Percentiles rank a stretch among this genome's conserved stretches.
These are phyloP conservation scores for Populus euphratica DNA, from an alignment of 345 rosid species.

Conservation along the genomic window DNA sequence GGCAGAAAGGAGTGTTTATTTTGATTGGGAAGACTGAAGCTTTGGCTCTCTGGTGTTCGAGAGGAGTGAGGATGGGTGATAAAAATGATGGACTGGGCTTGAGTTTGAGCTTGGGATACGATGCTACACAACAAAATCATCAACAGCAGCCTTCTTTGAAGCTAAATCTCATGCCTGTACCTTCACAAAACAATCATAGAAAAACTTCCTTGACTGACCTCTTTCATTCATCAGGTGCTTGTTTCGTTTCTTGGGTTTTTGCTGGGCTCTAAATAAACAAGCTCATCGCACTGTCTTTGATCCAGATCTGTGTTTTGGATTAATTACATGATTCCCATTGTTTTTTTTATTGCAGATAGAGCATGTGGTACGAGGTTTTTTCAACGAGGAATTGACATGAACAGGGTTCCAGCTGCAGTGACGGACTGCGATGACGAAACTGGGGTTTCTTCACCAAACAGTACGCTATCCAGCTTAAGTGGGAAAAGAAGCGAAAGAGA, in stretches of 20 bases:
- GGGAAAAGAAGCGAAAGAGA: conserved; percentile 77
- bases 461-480: conserved; percentile 70
- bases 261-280: neutral
- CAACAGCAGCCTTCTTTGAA: conserved; percentile 33
- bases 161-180: conserved; percentile 41
- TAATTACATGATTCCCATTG: neutral
- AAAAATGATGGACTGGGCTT: conserved; percentile 58
- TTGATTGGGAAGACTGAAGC: neutral
- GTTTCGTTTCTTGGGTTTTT: neutral
- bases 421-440: conserved; percentile 54
- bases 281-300: neutral
- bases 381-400: conserved; percentile 58
- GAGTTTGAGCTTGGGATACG: conserved; percentile 47
- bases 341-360: conserved; percentile 36
- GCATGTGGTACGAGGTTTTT: conserved; percentile 45
- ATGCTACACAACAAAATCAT: conserved; percentile 7
- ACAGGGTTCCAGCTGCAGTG: conserved; percentile 38
- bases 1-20: neutral
- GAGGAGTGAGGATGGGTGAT: conserved; percentile 41
- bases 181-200: conserved; percentile 34
- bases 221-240: conserved; percentile 53
- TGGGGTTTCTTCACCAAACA: conserved; percentile 74
- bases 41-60: neutral
- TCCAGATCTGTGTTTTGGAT: neutral
- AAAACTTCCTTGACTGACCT: conserved; percentile 43